A percentile compares a stretch with the other conserved stretches of the same genome.
phyloP scores from a whole-genome alignment of 768 basidiomycete species.

The Filobasidium floriforme region DNA sequence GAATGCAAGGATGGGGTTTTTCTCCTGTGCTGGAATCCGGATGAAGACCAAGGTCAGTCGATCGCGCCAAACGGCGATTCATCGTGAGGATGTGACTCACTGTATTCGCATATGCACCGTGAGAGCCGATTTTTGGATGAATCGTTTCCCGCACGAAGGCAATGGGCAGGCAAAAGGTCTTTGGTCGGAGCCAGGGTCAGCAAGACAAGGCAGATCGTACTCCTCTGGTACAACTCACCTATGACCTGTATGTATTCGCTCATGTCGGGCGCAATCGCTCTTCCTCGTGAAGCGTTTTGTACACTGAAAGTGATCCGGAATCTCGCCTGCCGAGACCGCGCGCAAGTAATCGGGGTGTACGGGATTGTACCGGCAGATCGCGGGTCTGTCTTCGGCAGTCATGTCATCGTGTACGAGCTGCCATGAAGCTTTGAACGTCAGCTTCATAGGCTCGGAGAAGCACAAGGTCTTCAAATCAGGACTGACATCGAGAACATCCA shows the following conservation, averaged over 20 bases:
- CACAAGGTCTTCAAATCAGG: not conserved
- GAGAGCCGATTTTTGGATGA: conserved; percentile 41
- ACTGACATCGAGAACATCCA: conserved; percentile 20
- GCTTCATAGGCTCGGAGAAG: not conserved
- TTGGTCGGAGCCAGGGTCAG: not conserved
- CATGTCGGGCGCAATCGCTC: conserved; percentile 46
- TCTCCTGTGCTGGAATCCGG: conserved; percentile 43
- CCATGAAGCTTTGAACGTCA: not conserved
- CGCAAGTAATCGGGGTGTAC: conserved; percentile 9
- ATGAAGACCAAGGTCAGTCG: not conserved
- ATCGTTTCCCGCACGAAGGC: conserved; percentile 35
- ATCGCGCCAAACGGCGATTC: not conserved
- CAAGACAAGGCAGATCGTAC: not conserved
- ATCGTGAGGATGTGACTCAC: conserved; percentile 29
- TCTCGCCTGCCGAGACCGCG: conserved; percentile 1
- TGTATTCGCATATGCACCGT: conserved; percentile 44
- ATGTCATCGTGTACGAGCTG: conserved; percentile 19
- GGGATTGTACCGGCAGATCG: conserved; percentile 23
- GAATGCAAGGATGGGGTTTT: conserved; percentile 43
- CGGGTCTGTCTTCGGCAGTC: conserved; percentile 6
- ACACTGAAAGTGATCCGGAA: conserved; percentile 28
- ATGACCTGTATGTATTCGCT: conserved; percentile 48
- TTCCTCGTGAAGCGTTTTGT: conserved; percentile 46
- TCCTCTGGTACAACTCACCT: conserved; percentile 37
- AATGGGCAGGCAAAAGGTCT: conserved; percentile 38